Conservation (phyloP, 768 basidiomycete species). For the Mycena floridula region DNA sequence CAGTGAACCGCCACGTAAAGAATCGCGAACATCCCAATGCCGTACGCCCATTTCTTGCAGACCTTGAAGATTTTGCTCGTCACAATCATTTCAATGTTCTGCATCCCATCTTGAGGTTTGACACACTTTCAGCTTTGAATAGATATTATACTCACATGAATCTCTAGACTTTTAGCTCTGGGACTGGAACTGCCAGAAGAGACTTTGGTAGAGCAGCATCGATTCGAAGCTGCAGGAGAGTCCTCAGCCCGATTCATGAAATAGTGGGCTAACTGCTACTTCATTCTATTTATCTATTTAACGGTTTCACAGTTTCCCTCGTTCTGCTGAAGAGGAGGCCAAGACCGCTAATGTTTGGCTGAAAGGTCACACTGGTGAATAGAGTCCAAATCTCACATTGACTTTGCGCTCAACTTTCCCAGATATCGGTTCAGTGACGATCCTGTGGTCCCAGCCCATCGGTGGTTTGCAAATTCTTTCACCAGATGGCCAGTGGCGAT, state of each 20-base stretch:
- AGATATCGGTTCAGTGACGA: constrained; percentile 52
- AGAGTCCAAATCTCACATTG: not conserved
- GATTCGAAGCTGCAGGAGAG: constrained; percentile 33
- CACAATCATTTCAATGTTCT: constrained; percentile 49
- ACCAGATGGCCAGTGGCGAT: constrained; percentile 46
- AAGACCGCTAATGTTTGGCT: constrained; percentile 52
- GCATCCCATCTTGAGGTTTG: constrained; percentile 39
- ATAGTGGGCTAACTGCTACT: constrained; percentile 37
- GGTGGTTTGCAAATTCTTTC: constrained; percentile 52
- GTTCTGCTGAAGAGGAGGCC: constrained; percentile 40
- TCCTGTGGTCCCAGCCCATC: constrained; percentile 58
- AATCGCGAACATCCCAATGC: constrained; percentile 43
- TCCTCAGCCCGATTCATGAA: constrained; percentile 62
- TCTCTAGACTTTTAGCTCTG: constrained; percentile 37
- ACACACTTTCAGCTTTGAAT: not conserved
- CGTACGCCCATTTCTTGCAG: constrained; percentile 44
- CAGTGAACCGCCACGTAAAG: constrained; percentile 46
- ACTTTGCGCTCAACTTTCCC: too few species aligned
- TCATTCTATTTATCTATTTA: not conserved
- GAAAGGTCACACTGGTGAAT: constrained; percentile 51
- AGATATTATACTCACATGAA: not conserved
- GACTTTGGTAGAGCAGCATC: constrained; percentile 40
- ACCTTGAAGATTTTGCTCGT: constrained; percentile 42
- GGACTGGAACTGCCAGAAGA: constrained; percentile 53
- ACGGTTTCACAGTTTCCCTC: constrained; percentile 36